phyloP scores from a whole-genome alignment of 768 basidiomycete genomes.

The Hortiboletus flavorubellus region DNA sequence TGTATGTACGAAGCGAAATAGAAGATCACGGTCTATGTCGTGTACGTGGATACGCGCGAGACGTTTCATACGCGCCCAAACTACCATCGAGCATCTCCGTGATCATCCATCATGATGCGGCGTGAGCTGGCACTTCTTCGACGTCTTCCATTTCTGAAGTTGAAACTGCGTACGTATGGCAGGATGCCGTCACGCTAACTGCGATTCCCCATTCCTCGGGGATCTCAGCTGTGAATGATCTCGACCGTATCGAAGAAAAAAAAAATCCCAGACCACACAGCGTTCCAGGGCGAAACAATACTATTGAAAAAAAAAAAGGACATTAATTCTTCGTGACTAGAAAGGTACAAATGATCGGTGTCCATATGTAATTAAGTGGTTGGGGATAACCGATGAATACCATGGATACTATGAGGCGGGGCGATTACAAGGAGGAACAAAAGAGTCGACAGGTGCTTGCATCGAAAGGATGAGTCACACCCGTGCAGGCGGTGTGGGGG shows the following conservation, averaged over 20 bases:
- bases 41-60: background rate
- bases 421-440: background rate
- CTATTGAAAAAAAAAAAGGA: background rate
- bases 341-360: slow-evolving; percentile 17
- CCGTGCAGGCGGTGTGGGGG: background rate
- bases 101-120: background rate
- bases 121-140: background rate
- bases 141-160: background rate
- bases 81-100: background rate
- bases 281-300: background rate
- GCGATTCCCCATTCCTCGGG: background rate
- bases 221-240: too few relatives aligned
- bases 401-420: slow-evolving; percentile 15
- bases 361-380: background rate
- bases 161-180: background rate
- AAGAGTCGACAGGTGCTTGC: background rate
- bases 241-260: background rate
- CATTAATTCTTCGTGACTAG: background rate
- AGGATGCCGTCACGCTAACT: background rate
- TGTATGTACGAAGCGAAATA: background rate
- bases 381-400: slow-evolving; percentile 5
- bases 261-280: background rate
- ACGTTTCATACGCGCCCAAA: background rate
- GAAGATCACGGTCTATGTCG: background rate
- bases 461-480: slow-evolving; percentile 1